These are phyloP conservation scores for Haematococcus lacustris DNA, from an alignment of 139 green algal genomes.

Conservation along the genomic window DNA sequence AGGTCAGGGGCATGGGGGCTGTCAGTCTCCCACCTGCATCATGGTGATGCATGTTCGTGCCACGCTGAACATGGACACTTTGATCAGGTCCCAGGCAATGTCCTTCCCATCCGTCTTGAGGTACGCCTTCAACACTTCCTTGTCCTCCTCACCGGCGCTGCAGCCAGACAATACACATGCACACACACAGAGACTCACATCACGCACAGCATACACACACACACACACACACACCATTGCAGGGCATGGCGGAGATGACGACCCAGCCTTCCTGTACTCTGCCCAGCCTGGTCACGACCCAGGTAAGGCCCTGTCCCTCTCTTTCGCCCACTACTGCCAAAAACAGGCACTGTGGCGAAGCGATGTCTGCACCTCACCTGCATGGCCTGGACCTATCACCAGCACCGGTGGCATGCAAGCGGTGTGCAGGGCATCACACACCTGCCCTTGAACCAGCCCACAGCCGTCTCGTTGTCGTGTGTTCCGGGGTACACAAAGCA, in stretches of 20 bases:
- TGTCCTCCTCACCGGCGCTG: slow-evolving; percentile 32
- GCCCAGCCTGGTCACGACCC: too few species aligned
- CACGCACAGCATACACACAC: too few species aligned
- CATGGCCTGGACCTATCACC: too few species aligned
- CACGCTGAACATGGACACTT: slow-evolving; percentile 55
- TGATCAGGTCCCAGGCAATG: slow-evolving; percentile 77
- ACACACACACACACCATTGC: too few species aligned
- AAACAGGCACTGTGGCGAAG: too few species aligned
- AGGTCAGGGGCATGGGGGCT: too few species aligned
- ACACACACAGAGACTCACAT: too few species aligned
- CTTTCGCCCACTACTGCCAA: too few species aligned
- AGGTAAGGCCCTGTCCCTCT: too few species aligned
- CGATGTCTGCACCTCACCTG: too few species aligned
- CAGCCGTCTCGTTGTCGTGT: slow-evolving; percentile 95
- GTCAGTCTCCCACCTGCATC: slow-evolving; percentile 72
- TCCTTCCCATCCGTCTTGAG: slow-evolving; percentile 56
- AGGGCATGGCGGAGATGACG: too few species aligned
- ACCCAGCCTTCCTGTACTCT: too few species aligned
- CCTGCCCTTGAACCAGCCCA: slow-evolving; percentile 63
- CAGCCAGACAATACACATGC: neutral
- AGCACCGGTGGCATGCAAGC: neutral
- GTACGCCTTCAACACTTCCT: slow-evolving; percentile 62
- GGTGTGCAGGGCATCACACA: neutral
- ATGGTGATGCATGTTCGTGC: slow-evolving; percentile 70
- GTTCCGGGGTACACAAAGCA: slow-evolving; percentile 76